Evolutionary conservation across 257 asterid genomes (phyloP).

Genomic region (Rehmannia glutinosa): DNA sequence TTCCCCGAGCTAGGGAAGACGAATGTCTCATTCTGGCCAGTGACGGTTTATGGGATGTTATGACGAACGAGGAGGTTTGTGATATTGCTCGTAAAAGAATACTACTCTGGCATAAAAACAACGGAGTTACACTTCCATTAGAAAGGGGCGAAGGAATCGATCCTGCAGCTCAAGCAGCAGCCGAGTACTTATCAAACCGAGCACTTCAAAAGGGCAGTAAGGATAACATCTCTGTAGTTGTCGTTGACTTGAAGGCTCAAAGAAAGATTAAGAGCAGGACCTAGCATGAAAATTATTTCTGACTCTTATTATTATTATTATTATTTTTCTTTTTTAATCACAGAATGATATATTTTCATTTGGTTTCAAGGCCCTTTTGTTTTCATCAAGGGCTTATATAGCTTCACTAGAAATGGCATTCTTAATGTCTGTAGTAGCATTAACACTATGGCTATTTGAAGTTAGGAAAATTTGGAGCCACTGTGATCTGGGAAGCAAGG

Average conservation of each 20-base stretch:
- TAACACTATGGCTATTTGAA: constrained; percentile 20
- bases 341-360: constrained; percentile 19
- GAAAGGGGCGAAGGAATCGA: constrained; percentile 78
- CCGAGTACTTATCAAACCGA: constrained; percentile 74
- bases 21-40: constrained; percentile 84
- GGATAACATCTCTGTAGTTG: constrained; percentile 77
- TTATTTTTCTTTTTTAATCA: constrained; percentile 2
- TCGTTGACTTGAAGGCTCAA: constrained; percentile 80
- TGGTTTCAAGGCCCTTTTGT: constrained; percentile 30
- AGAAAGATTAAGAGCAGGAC: constrained; percentile 58
- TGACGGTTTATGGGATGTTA: constrained; percentile 94
- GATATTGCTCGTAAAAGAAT: constrained; percentile 77
- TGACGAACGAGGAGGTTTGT: constrained; percentile 86
- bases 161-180: constrained; percentile 96
- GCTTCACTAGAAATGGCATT: constrained; percentile 15
- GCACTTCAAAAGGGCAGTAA: constrained; percentile 92
- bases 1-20: constrained; percentile 70
- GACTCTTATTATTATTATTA: not conserved
- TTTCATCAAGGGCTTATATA: constrained; percentile 35
- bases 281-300: constrained; percentile 15
- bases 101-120: constrained; percentile 71
- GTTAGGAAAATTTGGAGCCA: constrained; percentile 21
- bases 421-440: not conserved
- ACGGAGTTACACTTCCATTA: constrained; percentile 33
- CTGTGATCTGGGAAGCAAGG: not conserved